Evolutionary conservation across 1,284 basidiomycete genomes (phyloP).

Genomic region (Crepidotus sp.): DNA sequence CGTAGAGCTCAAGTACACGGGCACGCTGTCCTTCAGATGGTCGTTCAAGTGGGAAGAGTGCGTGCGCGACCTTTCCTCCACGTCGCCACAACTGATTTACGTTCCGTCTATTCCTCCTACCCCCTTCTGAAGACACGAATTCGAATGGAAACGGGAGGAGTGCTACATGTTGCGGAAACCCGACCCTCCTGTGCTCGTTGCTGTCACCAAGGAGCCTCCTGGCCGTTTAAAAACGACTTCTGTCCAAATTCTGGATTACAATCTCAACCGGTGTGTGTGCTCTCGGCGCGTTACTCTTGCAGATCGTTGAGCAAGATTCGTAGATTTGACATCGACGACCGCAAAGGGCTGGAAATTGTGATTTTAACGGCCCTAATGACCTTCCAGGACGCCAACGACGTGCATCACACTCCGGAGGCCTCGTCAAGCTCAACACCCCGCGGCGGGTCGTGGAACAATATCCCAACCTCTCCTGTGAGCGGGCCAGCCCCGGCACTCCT

Average conservation of each 20-base stretch:
- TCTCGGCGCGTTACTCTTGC: background rate
- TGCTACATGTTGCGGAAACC: conserved; percentile 65
- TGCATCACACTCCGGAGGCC: conserved; percentile 34
- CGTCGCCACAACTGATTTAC: background rate
- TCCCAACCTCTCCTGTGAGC: conserved; percentile 14
- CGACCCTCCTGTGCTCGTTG: conserved; percentile 76
- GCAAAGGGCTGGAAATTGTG: conserved; percentile 73
- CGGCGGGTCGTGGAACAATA: conserved; percentile 3
- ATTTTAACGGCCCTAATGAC: conserved; percentile 68
- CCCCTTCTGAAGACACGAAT: conserved; percentile 76
- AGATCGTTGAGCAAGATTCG: background rate
- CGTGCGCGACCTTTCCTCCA: conserved; percentile 24
- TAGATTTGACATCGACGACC: conserved; percentile 75
- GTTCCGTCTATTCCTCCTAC: no score
- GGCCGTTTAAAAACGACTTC: conserved; percentile 56
- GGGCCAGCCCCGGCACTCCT: conserved; percentile 36
- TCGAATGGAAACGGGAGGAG: conserved; percentile 77
- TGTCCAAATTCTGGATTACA: conserved; percentile 82
- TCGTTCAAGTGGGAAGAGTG: conserved; percentile 74
- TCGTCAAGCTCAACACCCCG: conserved; percentile 14
- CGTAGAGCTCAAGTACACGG: conserved; percentile 66
- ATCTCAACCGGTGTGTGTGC: conserved; percentile 52
- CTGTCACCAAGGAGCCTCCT: conserved; percentile 65
- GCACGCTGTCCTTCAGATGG: conserved; percentile 64
- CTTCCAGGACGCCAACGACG: conserved; percentile 65